phyloP scores from a whole-genome alignment of 306 rosid species.

The Acmispon strigosus region DNA sequence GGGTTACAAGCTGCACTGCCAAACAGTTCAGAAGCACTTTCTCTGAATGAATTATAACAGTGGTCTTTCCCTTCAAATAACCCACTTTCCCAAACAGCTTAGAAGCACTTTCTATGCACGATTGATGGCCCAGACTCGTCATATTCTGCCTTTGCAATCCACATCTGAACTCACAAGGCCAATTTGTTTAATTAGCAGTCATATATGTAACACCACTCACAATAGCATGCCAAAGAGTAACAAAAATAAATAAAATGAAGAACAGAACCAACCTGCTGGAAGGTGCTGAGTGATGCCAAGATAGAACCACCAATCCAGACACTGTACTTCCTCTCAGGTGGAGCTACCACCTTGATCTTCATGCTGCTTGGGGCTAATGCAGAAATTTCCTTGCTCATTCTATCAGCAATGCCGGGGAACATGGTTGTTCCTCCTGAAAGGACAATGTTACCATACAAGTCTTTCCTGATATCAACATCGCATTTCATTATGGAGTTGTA shows the following conservation, averaged over 20 bases:
- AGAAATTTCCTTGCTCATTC: slow-evolving; percentile 98
- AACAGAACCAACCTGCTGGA: slow-evolving; percentile 80
- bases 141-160: slow-evolving; percentile 98
- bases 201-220: not conserved
- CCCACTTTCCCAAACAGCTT: slow-evolving; percentile 30
- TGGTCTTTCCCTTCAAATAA: slow-evolving; percentile 30
- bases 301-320: slow-evolving; percentile 99
- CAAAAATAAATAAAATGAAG: not conserved
- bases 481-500: slow-evolving; percentile 99
- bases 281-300: slow-evolving; percentile 98
- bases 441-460: slow-evolving; percentile 92
- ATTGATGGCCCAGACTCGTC: slow-evolving; percentile 98
- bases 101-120: slow-evolving; percentile 98
- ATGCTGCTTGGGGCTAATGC: slow-evolving; percentile 99
- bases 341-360: slow-evolving; percentile 99
- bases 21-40: no score
- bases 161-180: slow-evolving; percentile 61
- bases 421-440: slow-evolving; percentile 99
- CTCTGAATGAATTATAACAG: slow-evolving; percentile 24
- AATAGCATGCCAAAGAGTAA: not conserved
- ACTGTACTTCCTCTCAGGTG: slow-evolving; percentile 99
- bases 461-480: slow-evolving; percentile 97
- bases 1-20: slow-evolving; percentile 31
- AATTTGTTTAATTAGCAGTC: not conserved
- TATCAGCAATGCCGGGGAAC: slow-evolving; percentile 96